A percentile compares a stretch with the other conserved stretches of the same genome.
phyloP scores from a whole-genome alignment of 371 early-diverging fungal genomes.

The Apophysomyces trapeziformis region DNA sequence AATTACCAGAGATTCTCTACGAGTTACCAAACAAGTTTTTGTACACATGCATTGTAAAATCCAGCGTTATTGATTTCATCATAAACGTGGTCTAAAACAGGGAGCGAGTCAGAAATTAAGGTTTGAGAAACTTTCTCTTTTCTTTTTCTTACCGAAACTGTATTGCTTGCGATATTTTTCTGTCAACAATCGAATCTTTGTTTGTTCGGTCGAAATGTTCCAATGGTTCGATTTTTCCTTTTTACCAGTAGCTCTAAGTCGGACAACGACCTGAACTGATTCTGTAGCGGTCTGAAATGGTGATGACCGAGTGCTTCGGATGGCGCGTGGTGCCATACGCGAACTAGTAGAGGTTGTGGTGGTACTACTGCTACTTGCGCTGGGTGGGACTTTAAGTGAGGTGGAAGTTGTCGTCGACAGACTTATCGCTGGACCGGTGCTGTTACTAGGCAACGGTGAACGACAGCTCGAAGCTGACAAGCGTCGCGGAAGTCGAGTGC shows the following conservation, averaged over 20 bases:
- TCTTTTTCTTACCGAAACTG: background rate
- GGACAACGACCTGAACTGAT: background rate
- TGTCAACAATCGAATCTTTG: background rate
- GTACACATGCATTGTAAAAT: background rate
- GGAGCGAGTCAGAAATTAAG: background rate
- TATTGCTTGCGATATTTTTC: conserved; percentile 6
- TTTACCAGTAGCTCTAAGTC: background rate
- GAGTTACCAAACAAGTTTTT: conserved; percentile 5
- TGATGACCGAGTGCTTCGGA: conserved; percentile 5
- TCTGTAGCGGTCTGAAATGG: background rate
- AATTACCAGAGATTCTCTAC: background rate
- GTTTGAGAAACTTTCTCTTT: background rate
- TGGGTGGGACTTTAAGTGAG: background rate
- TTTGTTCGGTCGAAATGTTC: background rate
- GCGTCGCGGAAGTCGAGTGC: background rate
- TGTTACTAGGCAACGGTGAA: background rate
- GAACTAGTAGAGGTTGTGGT: background rate
- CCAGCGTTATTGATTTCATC: background rate
- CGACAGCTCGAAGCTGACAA: background rate
- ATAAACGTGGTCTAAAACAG: background rate
- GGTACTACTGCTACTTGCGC: background rate
- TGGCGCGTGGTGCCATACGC: background rate
- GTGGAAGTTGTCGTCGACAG: background rate
- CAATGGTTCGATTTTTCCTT: background rate
- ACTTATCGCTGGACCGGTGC: background rate